phyloP scores from a whole-genome alignment of 2,329 filamentous ascomycete genomes.

The Alternaria arbusti region DNA sequence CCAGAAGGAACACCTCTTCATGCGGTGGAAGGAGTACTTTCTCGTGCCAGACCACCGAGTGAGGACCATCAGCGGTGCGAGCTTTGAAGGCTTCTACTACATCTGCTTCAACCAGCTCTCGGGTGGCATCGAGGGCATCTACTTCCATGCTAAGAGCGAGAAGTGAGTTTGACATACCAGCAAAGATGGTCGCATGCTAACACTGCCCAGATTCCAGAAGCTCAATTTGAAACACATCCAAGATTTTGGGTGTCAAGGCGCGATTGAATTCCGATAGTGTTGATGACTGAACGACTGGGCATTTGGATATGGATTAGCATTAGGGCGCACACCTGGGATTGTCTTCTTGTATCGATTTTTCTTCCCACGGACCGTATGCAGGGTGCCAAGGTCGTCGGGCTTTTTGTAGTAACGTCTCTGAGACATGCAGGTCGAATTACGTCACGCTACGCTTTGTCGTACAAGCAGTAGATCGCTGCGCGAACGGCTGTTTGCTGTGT shows the following conservation, averaged over 20 bases:
- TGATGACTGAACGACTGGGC: conserved; percentile 37
- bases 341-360: conserved; percentile 35
- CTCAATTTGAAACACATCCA: conserved; percentile 88
- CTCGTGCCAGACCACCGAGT: conserved; percentile 94
- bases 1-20: conserved; percentile 89
- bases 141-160: conserved; percentile 97
- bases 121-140: conserved; percentile 89
- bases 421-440: conserved; percentile 17
- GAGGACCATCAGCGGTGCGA: conserved; percentile 87
- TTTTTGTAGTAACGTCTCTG: conserved; percentile 19
- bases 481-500: conserved; percentile 1
- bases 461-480: conserved; percentile 13
- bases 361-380: conserved; percentile 34
- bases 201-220: conserved; percentile 77
- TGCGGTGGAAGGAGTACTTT: conserved; percentile 99
- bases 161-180: conserved; percentile 69
- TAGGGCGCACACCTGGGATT: conserved; percentile 33
- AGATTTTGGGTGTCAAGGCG: conserved; percentile 80
- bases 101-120: conserved; percentile 96
- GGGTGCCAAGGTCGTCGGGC: conserved; percentile 33
- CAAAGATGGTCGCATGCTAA: conserved; percentile 21
- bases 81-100: conserved; percentile 98
- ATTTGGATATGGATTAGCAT: conserved; percentile 35
- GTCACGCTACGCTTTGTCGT: conserved; percentile 17
- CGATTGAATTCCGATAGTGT: conserved; percentile 83